Base-by-base conservation (phyloP, 2,329 filamentous ascomycete species). In the Sphaerostilbella broomeana region DNA sequence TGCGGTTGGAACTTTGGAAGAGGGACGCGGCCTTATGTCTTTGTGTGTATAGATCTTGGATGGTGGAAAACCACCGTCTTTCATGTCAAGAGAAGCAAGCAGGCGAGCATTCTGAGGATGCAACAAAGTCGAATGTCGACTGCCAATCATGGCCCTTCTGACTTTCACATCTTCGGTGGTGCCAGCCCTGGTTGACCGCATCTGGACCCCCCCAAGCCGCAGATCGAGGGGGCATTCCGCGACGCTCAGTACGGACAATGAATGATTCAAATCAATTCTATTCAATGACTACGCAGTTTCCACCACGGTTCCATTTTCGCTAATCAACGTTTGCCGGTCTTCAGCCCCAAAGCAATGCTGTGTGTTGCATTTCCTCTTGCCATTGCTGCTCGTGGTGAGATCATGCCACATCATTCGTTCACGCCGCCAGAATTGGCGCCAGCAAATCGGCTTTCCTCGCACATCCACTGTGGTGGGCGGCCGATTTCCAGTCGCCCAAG, bases 41-140 rank as follows among this genome's bases (percentile, higher is more conserved):
- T 62, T 50, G 42, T 64, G 48, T 66, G 50, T 61, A 59, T 62
- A 64, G 60, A 62, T 65, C 67, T 68, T 67, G 61, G 58, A 64
- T 57, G 59, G 58, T 64, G 59, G 61, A 64, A 56, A 60, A 68
- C 60, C 58, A 62, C 58, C 56, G 58, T 65, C 57, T 60, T 51
- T 51, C 49, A 56, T 56, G 59, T 61, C 63, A 63, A 66, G 62
- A 66, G 57, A 62, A 44, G 47, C 34, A 34, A 27, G 31, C 34
- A 19, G 15, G 24, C 36, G 30, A 27, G 22, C 31, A 34, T 36
- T 26, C 30, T 17, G 8, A n/a, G 18, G 25, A 38, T 32, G 16
- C 20, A 11, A 28, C 28, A 17, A 16, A 15, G 15, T 20, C 28
- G 12, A 3, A 19, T 12, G 33, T 15, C 19, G 12, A 18, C 12